These are phyloP conservation scores for Chlamydomonas sp. DNA, from an alignment of 139 green algal genomes.

Conservation along the genomic window DNA sequence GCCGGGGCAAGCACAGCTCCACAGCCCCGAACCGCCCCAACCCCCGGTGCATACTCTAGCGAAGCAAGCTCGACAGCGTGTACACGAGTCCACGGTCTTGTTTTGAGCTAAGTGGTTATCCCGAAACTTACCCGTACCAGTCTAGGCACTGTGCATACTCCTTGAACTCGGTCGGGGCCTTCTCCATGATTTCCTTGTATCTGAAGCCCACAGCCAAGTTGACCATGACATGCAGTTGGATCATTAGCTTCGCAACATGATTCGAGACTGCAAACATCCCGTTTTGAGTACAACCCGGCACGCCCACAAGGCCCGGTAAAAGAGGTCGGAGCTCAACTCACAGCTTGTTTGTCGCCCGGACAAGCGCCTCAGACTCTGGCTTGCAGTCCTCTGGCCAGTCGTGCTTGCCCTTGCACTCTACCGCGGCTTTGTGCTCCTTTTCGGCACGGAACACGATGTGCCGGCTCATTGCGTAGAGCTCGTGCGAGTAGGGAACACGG, in stretches of 20 bases:
- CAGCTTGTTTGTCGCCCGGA: constrained; percentile 62
- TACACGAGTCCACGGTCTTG: neutral
- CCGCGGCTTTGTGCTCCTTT: constrained; percentile 59
- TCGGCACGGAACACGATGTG: constrained; percentile 64
- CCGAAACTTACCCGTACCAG: constrained; percentile 50
- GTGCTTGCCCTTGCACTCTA: constrained; percentile 59
- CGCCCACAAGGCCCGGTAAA: too few relatives aligned
- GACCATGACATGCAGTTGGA: neutral
- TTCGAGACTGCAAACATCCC: too few relatives aligned
- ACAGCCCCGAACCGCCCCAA: too few relatives aligned
- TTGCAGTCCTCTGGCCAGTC: constrained; percentile 65
- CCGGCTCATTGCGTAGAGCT: constrained; percentile 58
- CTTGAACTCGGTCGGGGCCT: constrained; percentile 56
- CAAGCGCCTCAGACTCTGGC: constrained; percentile 59
- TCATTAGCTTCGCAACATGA: too few relatives aligned
- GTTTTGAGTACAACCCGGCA: too few relatives aligned
- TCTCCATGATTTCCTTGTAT: constrained; percentile 62
- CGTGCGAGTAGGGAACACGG: constrained; percentile 59
- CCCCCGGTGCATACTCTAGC: too few relatives aligned
- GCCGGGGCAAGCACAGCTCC: too few relatives aligned
- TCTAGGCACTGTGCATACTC: constrained; percentile 61
- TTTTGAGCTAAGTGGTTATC: neutral
- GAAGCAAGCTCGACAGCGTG: neutral
- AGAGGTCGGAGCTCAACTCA: constrained; percentile 15
- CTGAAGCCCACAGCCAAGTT: constrained; percentile 6